A percentile compares a stretch with the other conserved stretches of the same genome.
Evolutionary conservation across 2,329 filamentous ascomycete species (phyloP).

Genomic region (Fusarium sp.): DNA sequence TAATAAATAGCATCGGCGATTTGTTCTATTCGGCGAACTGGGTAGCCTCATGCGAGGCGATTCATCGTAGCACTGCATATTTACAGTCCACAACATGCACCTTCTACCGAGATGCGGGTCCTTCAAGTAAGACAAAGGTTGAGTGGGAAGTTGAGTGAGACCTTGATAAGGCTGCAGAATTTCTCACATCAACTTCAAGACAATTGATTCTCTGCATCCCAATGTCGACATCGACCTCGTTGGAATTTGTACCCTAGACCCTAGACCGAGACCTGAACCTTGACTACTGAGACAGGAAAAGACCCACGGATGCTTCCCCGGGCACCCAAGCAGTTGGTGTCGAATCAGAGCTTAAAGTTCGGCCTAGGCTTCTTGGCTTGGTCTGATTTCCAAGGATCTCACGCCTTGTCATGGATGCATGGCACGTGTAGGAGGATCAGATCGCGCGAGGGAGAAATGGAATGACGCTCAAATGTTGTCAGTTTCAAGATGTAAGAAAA

Average conservation of each 20-base stretch:
- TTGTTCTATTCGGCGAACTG: background rate
- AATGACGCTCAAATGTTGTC: background rate
- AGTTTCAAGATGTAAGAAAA: background rate
- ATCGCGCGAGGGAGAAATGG: background rate
- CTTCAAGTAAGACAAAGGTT: background rate
- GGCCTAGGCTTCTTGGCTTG: background rate
- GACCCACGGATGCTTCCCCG: conserved; percentile 32
- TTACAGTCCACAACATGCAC: background rate
- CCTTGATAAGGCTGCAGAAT: conserved; percentile 16
- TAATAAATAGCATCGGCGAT: background rate
- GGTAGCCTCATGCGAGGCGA: background rate
- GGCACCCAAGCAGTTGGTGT: conserved; percentile 29
- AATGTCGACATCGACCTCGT: background rate
- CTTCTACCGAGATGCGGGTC: background rate
- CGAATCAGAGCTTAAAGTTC: conserved; percentile 23
- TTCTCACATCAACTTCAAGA: background rate
- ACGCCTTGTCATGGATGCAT: background rate
- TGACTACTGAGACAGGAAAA: conserved; percentile 14
- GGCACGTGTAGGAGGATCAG: background rate
- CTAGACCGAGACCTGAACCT: conserved; percentile 1
- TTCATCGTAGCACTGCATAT: background rate
- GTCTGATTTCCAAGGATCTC: background rate
- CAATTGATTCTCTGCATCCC: background rate
- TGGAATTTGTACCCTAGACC: conserved; percentile 11
- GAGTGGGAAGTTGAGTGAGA: background rate